Evolutionary conservation across 2,329 filamentous ascomycete species (phyloP).

Genomic region (Exophiala oligosperma): DNA sequence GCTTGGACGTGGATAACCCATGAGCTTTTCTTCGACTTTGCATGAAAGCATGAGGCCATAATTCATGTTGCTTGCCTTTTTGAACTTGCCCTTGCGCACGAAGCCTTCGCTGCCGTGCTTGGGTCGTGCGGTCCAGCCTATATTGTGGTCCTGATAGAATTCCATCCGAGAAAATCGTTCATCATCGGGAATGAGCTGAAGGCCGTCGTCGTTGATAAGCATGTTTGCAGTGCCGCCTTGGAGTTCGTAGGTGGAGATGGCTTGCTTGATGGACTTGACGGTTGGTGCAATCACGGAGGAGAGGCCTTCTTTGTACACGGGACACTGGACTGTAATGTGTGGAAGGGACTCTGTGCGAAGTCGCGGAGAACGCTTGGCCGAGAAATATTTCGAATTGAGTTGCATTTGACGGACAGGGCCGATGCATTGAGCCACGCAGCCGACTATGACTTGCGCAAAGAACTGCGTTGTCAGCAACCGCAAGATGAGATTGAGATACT

Average conservation of each 20-base stretch:
- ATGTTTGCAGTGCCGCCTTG: constrained; percentile 44
- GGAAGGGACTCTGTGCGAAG: constrained; percentile 50
- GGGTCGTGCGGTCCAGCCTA: constrained; percentile 51
- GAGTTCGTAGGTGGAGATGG: constrained; percentile 63
- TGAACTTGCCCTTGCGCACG: constrained; percentile 63
- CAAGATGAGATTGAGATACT: constrained; percentile 24
- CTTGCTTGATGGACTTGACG: constrained; percentile 56
- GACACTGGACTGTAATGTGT: constrained; percentile 74
- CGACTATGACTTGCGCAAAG: constrained; percentile 76
- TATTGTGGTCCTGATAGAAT: constrained; percentile 52
- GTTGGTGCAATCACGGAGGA: constrained; percentile 63
- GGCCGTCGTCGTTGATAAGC: constrained; percentile 42
- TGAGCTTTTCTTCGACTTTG: constrained; percentile 61
- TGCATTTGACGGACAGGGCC: constrained; percentile 73
- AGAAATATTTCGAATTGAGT: constrained; percentile 79
- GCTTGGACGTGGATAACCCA: constrained; percentile 1
- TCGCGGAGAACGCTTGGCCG: constrained; percentile 66
- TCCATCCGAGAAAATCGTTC: constrained; percentile 45
- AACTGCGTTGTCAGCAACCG: constrained; percentile 48
- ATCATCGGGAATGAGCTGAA: constrained; percentile 42
- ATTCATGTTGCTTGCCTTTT: constrained; percentile 77
- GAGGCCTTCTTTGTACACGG: constrained; percentile 85
- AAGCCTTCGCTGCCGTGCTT: constrained; percentile 60
- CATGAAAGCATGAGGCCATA: constrained; percentile 64
- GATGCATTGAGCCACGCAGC: constrained; percentile 72